Base-by-base conservation (phyloP, 345 rosid genomes). In the Noccaea caerulescens region DNA sequence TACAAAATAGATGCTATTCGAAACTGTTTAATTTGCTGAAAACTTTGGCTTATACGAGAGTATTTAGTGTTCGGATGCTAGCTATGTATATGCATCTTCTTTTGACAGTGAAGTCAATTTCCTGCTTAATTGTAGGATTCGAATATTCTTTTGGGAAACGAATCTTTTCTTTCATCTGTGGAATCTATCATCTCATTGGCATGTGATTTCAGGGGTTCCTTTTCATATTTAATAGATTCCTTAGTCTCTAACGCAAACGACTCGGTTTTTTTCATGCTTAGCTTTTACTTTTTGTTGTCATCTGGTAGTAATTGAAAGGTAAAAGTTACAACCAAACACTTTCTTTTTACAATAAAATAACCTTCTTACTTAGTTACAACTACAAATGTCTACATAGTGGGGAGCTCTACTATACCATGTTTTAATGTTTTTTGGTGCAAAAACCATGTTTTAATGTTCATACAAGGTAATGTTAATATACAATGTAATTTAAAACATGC, bases 211-310 rank as follows among this genome's bases (percentile, higher is more conserved):
- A 11, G 30, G 64, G 41, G 64, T 30, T 1, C 58, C 34, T 63
- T 45, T 72, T 37, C 65, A 64, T 56, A 13, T 27, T 54, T 45
- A 45, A 32, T 46, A 64, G 65, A 55, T 72, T 72, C 71, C 71
- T 72, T 72, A 64, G 60, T 70, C 74, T 57, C 64, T 45, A 69
- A 69, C 38, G 65, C 57, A 57, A 57, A 69, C 55, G 57, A 5
- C 54, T 42, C 25, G 1, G 50, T 38, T 65, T 59, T 59, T 70
- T 37, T 49, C 67, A 25, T 0, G 33, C 41, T 10, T 37, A 25
- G 11, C 39, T 47, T 55, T 14, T 14, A 59, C 59, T 14, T 37
- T 70, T 38, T 49, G 2, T 58, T 59, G 50, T 58, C 50, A 23
- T 57, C 39, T 58, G 39, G 11, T 49, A 43, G 27, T 66, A 66